Evolutionary conservation across 208 protist species (phyloP).

Genomic region (Trypanosoma congolense): DNA sequence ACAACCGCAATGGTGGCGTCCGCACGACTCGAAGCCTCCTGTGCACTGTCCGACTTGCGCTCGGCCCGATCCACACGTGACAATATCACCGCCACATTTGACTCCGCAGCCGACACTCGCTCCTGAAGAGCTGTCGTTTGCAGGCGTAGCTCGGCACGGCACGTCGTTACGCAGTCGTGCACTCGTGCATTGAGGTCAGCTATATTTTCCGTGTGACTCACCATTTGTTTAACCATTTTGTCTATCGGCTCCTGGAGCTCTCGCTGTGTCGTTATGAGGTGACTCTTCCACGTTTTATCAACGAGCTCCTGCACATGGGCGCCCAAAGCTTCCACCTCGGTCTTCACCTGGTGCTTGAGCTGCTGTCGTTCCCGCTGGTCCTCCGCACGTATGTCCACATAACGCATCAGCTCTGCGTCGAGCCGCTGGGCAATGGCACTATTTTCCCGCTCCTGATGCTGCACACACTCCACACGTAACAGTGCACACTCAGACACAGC

Average conservation of each 20-base stretch:
- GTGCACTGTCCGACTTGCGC: slow-evolving; percentile 55
- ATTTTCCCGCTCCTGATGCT: slow-evolving; percentile 58
- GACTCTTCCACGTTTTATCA: slow-evolving; percentile 45
- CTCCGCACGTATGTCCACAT: slow-evolving; percentile 60
- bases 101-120: slow-evolving; percentile 66
- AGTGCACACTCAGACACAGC: slow-evolving; percentile 40
- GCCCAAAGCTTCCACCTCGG: slow-evolving; percentile 27
- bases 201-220: slow-evolving; percentile 27
- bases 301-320: slow-evolving; percentile 34
- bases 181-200: slow-evolving; percentile 42
- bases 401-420: slow-evolving; percentile 61
- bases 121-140: slow-evolving; percentile 42
- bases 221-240: slow-evolving; percentile 29
- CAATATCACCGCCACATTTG: slow-evolving; percentile 33
- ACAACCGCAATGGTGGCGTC: slow-evolving; percentile 32
- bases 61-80: slow-evolving; percentile 66
- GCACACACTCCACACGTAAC: slow-evolving; percentile 47
- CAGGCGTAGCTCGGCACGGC: slow-evolving; percentile 48
- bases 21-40: slow-evolving; percentile 34
- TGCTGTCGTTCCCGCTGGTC: slow-evolving; percentile 48
- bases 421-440: slow-evolving; percentile 49
- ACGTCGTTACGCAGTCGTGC: slow-evolving; percentile 37
- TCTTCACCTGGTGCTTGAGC: slow-evolving; percentile 28
- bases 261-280: slow-evolving; percentile 33
- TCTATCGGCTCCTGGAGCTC: slow-evolving; percentile 42